Conservation (phyloP, 2,329 filamentous ascomycete genomes). For the Pseudocercospora fijiensis region DNA sequence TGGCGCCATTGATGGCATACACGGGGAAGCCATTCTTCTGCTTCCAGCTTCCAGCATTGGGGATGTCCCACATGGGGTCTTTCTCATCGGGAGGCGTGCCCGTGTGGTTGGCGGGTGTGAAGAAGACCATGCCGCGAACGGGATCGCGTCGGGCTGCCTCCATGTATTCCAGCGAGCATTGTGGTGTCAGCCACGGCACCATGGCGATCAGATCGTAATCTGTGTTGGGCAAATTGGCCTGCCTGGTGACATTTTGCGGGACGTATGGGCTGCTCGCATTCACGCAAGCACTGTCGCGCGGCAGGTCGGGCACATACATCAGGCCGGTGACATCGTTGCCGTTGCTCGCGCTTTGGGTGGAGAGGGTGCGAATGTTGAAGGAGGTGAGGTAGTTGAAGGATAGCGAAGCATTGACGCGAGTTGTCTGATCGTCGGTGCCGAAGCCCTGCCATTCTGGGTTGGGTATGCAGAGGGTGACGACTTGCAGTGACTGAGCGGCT, state of each 20-base stretch:
- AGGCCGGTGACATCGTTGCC: conserved; percentile 71
- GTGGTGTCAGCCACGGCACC: conserved; percentile 77
- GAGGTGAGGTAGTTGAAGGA: conserved; percentile 40
- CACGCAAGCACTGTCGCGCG: conserved; percentile 59
- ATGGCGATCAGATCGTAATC: conserved; percentile 76
- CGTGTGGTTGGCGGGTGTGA: conserved; percentile 48
- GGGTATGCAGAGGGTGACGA: conserved; percentile 35
- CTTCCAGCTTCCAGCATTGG: conserved; percentile 71
- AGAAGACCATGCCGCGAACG: conserved; percentile 57
- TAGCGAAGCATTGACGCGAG: conserved; percentile 28
- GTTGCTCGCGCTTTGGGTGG: conserved; percentile 62
- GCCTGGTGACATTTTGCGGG: conserved; percentile 71
- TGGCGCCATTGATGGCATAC: conserved; percentile 71
- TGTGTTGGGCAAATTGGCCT: conserved; percentile 61
- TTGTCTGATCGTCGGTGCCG: conserved; percentile 17
- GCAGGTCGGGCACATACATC: conserved; percentile 77
- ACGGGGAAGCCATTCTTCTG: conserved; percentile 70
- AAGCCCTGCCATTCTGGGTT: conserved; percentile 28
- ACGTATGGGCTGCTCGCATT: conserved; percentile 64
- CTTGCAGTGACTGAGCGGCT: conserved; percentile 33
- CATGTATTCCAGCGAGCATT: conserved; percentile 74
- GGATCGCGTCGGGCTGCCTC: conserved; percentile 60
- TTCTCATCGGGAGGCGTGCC: conserved; percentile 64
- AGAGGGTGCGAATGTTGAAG: conserved; percentile 71
- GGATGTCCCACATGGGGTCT: conserved; percentile 67